Percentiles rank a stretch among this genome's conserved stretches.
These are phyloP conservation scores for Micractinium sp. DNA, from an alignment of 139 green algal species.

Conservation along the genomic window DNA sequence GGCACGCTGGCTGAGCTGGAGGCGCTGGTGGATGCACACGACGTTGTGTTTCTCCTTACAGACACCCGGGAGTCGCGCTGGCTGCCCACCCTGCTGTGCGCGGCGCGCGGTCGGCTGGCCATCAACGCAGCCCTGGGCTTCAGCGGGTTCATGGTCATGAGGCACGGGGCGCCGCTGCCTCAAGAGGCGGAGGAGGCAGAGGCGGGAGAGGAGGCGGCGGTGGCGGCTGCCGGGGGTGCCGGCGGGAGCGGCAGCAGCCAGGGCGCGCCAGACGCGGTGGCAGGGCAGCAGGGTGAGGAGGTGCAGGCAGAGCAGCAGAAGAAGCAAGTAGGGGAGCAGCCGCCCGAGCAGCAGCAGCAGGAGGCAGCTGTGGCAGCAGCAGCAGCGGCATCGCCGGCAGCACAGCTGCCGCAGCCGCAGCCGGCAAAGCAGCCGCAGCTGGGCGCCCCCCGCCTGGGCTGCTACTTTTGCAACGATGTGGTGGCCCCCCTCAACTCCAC, in stretches of 20 bases:
- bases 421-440: neutral
- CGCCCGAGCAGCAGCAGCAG: neutral
- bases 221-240: neutral
- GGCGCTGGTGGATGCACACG: conserved; percentile 69
- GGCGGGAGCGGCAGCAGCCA: neutral
- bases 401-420: neutral
- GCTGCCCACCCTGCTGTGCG: conserved; percentile 91
- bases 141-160: conserved; percentile 89
- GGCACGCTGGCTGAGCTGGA: conserved; percentile 57
- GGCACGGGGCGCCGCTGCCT: conserved; percentile 56
- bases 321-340: neutral
- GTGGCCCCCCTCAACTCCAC: conserved; percentile 93
- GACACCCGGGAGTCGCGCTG: conserved; percentile 95
- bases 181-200: neutral
- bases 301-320: neutral
- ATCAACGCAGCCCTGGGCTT: conserved; percentile 96
- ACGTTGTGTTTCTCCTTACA: conserved; percentile 95
- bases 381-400: neutral
- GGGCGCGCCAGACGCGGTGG: neutral
- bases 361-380: neutral
- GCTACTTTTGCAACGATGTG: conserved; percentile 99
- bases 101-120: conserved; percentile 69
- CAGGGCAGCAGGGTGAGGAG: neutral
- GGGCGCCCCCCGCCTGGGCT: conserved; percentile 78
- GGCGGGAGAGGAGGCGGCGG: neutral